phyloP scores from a whole-genome alignment of 2,329 filamentous ascomycete species.

The Nakataea oryzae region DNA sequence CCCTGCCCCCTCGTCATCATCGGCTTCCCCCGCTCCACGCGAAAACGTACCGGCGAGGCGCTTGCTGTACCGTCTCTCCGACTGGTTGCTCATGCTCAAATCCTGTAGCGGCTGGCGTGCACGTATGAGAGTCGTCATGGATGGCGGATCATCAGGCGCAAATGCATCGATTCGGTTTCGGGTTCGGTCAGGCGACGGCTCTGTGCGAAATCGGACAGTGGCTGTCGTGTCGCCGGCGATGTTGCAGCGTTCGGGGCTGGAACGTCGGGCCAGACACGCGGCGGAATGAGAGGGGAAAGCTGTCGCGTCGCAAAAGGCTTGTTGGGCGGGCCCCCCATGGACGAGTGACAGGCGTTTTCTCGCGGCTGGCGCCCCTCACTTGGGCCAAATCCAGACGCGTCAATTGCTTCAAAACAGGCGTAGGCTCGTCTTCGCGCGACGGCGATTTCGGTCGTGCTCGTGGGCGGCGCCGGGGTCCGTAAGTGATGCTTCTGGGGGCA shows the following conservation, averaged over 20 bases:
- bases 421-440: neutral
- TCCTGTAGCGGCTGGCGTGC: slow-evolving; percentile 54
- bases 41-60: slow-evolving; percentile 47
- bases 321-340: neutral
- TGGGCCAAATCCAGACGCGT: neutral
- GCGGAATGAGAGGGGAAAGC: neutral
- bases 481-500: neutral
- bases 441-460: neutral
- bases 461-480: neutral
- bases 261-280: neutral
- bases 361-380: neutral
- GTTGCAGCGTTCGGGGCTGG: neutral
- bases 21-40: neutral
- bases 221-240: neutral
- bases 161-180: slow-evolving; percentile 1
- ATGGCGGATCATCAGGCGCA: slow-evolving; percentile 27
- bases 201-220: slow-evolving; percentile 5
- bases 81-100: slow-evolving; percentile 58
- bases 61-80: slow-evolving; percentile 52
- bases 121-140: slow-evolving; percentile 62
- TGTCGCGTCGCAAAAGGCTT: neutral
- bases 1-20: neutral
- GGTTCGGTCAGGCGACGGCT: slow-evolving; percentile 1
- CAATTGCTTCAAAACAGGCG: neutral
- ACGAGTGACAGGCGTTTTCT: neutral